Percentiles rank a stretch among this genome's conserved stretches.
Evolutionary conservation across 83 land plant species (phyloP).

Genomic region (Larix sibirica): DNA sequence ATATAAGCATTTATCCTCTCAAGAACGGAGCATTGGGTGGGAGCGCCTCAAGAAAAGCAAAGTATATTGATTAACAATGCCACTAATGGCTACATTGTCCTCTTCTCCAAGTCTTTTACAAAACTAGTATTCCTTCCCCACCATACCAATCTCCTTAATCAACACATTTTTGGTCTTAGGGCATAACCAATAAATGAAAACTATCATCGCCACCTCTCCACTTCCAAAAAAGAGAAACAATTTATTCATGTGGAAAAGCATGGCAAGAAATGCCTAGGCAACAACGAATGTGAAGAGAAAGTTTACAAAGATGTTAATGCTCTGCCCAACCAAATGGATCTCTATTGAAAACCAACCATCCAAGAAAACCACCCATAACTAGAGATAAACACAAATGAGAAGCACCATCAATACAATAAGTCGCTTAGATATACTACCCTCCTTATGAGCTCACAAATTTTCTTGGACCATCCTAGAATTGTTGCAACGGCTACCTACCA

Average conservation of each 20-base stretch:
- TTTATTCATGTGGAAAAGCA: conserved; percentile 11
- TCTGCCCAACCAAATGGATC: conserved; percentile 7
- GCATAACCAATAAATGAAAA: conserved; percentile 9
- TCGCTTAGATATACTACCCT: too few species aligned
- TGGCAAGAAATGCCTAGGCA: conserved; percentile 15
- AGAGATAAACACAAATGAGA: conserved; percentile 1
- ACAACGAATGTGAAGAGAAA: conserved; percentile 21
- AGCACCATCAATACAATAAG: neutral
- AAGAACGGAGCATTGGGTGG: too few species aligned
- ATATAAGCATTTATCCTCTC: too few species aligned
- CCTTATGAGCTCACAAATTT: neutral
- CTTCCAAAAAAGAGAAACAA: conserved; percentile 21
- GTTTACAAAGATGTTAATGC: conserved; percentile 19
- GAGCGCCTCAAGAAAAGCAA: too few species aligned
- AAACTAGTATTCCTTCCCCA: conserved; percentile 16
- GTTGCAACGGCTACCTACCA: neutral
- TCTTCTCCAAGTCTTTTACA: neutral
- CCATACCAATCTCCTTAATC: conserved; percentile 6
- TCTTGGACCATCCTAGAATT: neutral
- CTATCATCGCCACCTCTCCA: conserved; percentile 5
- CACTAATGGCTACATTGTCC: too few species aligned
- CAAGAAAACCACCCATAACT: conserved; percentile 24
- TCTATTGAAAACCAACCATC: conserved; percentile 18
- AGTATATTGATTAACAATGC: too few species aligned
- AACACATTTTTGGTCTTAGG: conserved; percentile 20